Evolutionary conservation across 352 stramenopile species (phyloP).

Genomic region (Globisporangium rhizosaccharum): DNA sequence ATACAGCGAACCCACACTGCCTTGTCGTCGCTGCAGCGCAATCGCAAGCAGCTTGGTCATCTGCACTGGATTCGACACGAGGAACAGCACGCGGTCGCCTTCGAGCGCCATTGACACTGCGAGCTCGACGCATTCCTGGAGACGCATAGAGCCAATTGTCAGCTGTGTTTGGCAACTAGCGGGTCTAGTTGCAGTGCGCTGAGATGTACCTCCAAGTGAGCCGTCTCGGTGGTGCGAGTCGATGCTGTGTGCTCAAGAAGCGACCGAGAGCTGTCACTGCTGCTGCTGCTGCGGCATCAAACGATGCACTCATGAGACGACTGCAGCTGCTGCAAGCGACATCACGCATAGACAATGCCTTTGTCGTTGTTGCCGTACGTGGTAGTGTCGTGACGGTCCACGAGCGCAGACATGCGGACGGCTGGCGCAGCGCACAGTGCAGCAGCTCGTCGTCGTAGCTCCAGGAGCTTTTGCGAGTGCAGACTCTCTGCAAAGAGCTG

Average conservation of each 20-base stretch:
- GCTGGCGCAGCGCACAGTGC: conserved; percentile 30
- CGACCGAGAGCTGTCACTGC: too few relatives aligned
- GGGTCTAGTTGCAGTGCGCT: too few relatives aligned
- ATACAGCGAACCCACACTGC: not conserved
- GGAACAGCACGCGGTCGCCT: conserved; percentile 11
- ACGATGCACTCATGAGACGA: not conserved
- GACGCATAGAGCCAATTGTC: not conserved
- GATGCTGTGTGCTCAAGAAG: too few relatives aligned
- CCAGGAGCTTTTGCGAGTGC: conserved; percentile 17
- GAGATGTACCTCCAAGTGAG: too few relatives aligned
- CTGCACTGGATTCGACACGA: conserved; percentile 9
- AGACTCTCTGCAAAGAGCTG: conserved; percentile 55
- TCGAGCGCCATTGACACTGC: conserved; percentile 16
- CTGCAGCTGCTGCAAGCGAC: too few relatives aligned
- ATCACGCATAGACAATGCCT: not conserved
- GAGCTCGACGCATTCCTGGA: conserved; percentile 10
- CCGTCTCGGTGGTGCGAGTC: too few relatives aligned
- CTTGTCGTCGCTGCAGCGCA: conserved; percentile 3
- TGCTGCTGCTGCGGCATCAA: too few relatives aligned
- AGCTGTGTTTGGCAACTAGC: too few relatives aligned
- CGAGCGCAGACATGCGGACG: conserved; percentile 24
- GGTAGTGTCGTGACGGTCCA: not conserved
- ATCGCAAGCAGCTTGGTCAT: conserved; percentile 10
- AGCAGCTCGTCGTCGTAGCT: conserved; percentile 26
- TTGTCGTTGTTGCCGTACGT: conserved; percentile 12